A percentile compares a stretch with the other conserved stretches of the same genome.
These are phyloP conservation scores for Phytophthora fragariae DNA, from an alignment of 352 stramenopile species.

Conservation along the genomic window DNA sequence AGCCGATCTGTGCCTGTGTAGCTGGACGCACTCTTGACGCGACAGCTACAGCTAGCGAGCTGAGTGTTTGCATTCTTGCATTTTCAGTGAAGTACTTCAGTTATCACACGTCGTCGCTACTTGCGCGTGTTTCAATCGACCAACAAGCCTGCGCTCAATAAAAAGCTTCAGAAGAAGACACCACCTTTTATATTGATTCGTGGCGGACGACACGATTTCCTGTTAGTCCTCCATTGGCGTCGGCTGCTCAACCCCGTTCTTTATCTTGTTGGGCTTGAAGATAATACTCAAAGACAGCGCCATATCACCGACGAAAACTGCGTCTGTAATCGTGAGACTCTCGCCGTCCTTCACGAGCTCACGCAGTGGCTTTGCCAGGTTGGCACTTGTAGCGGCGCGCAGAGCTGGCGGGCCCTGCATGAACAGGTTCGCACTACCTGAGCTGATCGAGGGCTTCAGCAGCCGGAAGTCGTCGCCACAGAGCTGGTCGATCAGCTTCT, in stretches of 20 bases:
- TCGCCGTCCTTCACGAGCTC: slow-evolving; percentile 92
- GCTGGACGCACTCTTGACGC: background rate
- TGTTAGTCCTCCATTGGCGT: slow-evolving; percentile 35
- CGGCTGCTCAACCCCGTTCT: slow-evolving; percentile 29
- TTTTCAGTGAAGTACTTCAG: background rate
- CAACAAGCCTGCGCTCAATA: background rate
- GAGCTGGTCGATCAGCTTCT: slow-evolving; percentile 72
- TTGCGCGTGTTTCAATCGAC: background rate
- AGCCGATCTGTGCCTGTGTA: slow-evolving; percentile 19
- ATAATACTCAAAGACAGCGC: slow-evolving; percentile 73
- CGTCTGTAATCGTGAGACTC: slow-evolving; percentile 94
- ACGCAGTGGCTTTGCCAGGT: slow-evolving; percentile 91
- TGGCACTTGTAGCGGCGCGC: slow-evolving; percentile 91
- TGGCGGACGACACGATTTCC: background rate
- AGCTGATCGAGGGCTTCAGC: slow-evolving; percentile 79
- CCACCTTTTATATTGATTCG: slow-evolving; percentile 16
- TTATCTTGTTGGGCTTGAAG: slow-evolving; percentile 46
- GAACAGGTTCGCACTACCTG: slow-evolving; percentile 68
- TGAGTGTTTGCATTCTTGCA: background rate
- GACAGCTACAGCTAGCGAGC: background rate
- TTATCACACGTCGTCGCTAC: no score
- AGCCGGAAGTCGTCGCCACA: slow-evolving; percentile 68
- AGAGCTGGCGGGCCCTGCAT: slow-evolving; percentile 86
- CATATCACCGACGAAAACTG: slow-evolving; percentile 89
- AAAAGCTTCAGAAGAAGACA: background rate